phyloP scores from a whole-genome alignment of 179 eudicot genomes.

The Corrigiola litoralis region DNA sequence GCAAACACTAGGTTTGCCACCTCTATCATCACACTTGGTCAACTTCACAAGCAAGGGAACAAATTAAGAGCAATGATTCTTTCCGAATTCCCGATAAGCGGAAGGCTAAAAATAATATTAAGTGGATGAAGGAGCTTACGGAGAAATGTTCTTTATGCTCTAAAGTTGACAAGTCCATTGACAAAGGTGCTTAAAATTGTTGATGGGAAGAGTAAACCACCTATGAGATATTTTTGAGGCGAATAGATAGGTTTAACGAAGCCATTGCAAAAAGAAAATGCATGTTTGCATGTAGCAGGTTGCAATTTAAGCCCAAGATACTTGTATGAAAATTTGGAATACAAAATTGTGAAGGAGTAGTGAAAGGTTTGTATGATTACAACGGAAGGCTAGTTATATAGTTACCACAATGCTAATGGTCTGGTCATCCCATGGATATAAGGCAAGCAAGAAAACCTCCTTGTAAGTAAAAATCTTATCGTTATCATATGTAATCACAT shows the following conservation, averaged over 20 bases:
- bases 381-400: too few relatives aligned
- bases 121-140: conserved; percentile 14
- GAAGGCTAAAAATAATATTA: not conserved
- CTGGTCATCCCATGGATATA: too few relatives aligned
- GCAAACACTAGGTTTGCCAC: conserved; percentile 12
- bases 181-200: conserved; percentile 13
- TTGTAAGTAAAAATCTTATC: too few relatives aligned
- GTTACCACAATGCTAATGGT: too few relatives aligned
- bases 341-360: too few relatives aligned
- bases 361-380: too few relatives aligned
- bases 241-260: conserved; percentile 19
- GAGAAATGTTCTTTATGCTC: conserved; percentile 1
- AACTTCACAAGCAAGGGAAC: not conserved
- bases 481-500: too few relatives aligned
- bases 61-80: conserved; percentile 7
- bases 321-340: too few relatives aligned
- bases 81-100: conserved; percentile 3
- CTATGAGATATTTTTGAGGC: conserved; percentile 9
- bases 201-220: conserved; percentile 9
- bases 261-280: not conserved
- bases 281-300: too few relatives aligned
- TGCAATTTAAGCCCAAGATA: too few relatives aligned
- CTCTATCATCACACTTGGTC: conserved; percentile 2
- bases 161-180: conserved; percentile 14
- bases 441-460: too few relatives aligned